Percentiles rank a stretch among this genome's conserved stretches.
These are phyloP conservation scores for Talaromyces sp. DNA, from an alignment of 2,329 filamentous ascomycete species.

Conservation along the genomic window DNA sequence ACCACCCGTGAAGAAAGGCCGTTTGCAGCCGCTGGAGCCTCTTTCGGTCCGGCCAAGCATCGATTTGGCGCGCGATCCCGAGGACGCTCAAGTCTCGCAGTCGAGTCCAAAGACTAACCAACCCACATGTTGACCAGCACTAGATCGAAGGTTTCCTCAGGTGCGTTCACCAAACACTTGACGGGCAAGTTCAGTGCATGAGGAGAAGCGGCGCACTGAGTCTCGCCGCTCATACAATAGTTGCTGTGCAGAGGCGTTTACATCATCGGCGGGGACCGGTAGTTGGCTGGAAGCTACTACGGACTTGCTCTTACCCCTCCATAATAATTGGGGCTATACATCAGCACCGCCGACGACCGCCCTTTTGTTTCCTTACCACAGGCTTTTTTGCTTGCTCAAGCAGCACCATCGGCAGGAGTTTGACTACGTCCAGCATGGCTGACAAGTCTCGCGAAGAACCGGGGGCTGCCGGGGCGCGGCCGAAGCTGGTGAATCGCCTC, in stretches of 20 bases:
- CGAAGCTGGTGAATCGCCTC: slow-evolving; percentile 51
- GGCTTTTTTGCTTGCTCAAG: background rate
- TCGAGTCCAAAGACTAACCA: background rate
- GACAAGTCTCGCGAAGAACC: slow-evolving; percentile 19
- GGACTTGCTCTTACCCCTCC: slow-evolving; percentile 6
- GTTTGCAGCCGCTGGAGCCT: slow-evolving; percentile 2
- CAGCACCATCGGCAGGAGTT: background rate
- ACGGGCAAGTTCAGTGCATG: background rate
- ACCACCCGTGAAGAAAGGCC: background rate
- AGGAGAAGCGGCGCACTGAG: background rate
- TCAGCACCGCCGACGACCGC: background rate
- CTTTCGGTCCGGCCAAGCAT: background rate
- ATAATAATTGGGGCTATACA: background rate
- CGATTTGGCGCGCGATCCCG: background rate
- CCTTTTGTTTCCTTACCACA: background rate
- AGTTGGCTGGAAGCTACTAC: no score
- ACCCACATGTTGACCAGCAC: background rate
- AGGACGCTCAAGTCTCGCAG: background rate
- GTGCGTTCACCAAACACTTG: background rate
- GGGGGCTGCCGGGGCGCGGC: slow-evolving; percentile 19
- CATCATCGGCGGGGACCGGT: slow-evolving; percentile 11
- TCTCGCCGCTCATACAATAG: background rate
- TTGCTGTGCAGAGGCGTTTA: background rate
- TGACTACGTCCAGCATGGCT: slow-evolving; percentile 17
- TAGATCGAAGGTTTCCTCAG: background rate